Conservation (phyloP, 2,329 filamentous ascomycete species). For the Fusarium globosum region DNA sequence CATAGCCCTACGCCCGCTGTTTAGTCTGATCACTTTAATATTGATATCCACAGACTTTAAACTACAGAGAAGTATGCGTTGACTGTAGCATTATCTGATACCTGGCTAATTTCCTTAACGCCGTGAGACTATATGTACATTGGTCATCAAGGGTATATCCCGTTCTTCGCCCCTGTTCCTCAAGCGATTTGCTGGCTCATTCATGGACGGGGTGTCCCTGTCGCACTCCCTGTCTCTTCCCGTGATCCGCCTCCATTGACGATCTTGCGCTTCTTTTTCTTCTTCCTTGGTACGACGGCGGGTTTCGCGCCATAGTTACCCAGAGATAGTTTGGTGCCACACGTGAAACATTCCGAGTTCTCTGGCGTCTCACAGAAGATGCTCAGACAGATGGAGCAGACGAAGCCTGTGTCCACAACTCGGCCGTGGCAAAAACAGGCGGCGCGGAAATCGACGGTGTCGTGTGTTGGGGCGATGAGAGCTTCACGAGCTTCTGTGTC, state of each 20-base stretch:
- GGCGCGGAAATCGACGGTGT: slow-evolving; percentile 95
- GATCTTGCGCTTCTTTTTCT: slow-evolving; percentile 80
- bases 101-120: not conserved
- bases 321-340: slow-evolving; percentile 81
- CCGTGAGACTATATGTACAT: not conserved
- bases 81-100: not conserved
- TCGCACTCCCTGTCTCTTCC: slow-evolving; percentile 69
- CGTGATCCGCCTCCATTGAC: slow-evolving; percentile 61
- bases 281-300: slow-evolving; percentile 76
- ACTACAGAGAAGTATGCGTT: not conserved
- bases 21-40: not conserved
- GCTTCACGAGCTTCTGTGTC: slow-evolving; percentile 65
- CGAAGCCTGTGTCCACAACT: slow-evolving; percentile 91
- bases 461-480: slow-evolving; percentile 82
- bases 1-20: slow-evolving; percentile 32
- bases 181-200: not conserved
- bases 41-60: not conserved
- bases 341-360: slow-evolving; percentile 81
- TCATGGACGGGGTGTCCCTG: slow-evolving; percentile 66
- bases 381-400: slow-evolving; percentile 95
- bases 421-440: slow-evolving; percentile 96
- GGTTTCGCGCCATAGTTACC: slow-evolving; percentile 81
- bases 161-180: slow-evolving; percentile 36
- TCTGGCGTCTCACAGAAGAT: slow-evolving; percentile 81
- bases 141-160: slow-evolving; percentile 38